phyloP scores from a whole-genome alignment of 108 stramenopile species.

The Cyclotella atomus region DNA sequence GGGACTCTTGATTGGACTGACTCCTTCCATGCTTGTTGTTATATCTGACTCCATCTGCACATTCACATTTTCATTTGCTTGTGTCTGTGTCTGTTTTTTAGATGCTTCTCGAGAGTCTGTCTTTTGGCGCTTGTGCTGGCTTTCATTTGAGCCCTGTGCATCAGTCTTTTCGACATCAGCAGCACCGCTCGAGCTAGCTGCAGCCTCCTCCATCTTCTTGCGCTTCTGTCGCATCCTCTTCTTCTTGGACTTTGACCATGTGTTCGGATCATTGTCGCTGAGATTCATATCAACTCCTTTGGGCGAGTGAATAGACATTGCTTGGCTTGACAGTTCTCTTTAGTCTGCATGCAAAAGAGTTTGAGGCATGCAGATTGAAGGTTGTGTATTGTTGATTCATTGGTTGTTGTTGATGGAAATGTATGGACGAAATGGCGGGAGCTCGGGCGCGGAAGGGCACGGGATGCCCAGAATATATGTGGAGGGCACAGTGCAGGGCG shows the following conservation, averaged over 20 bases:
- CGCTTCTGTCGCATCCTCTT: conserved; percentile 44
- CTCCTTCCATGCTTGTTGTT: background rate
- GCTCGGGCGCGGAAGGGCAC: no score
- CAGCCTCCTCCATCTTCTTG: conserved; percentile 40
- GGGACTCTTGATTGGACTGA: background rate
- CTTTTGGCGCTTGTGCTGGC: conserved; percentile 5
- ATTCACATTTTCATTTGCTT: background rate
- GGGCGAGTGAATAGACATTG: conserved; percentile 1
- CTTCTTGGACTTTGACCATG: conserved; percentile 52
- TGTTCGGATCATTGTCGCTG: conserved; percentile 24
- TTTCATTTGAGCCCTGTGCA: no score
- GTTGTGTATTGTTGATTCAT: no score
- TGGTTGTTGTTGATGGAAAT: no score
- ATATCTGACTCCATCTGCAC: background rate
- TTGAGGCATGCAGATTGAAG: no score
- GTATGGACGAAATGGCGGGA: no score
- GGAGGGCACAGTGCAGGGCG: no score
- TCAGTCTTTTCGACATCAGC: no score
- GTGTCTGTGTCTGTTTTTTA: background rate
- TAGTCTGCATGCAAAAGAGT: no score
- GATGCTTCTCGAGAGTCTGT: background rate
- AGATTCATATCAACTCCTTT: background rate
- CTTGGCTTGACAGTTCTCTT: no score
- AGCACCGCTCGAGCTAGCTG: background rate
- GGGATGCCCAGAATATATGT: no score